These are phyloP conservation scores for Spinacia oleracea DNA, from an alignment of 179 eudicot genomes.

Conservation along the genomic window DNA sequence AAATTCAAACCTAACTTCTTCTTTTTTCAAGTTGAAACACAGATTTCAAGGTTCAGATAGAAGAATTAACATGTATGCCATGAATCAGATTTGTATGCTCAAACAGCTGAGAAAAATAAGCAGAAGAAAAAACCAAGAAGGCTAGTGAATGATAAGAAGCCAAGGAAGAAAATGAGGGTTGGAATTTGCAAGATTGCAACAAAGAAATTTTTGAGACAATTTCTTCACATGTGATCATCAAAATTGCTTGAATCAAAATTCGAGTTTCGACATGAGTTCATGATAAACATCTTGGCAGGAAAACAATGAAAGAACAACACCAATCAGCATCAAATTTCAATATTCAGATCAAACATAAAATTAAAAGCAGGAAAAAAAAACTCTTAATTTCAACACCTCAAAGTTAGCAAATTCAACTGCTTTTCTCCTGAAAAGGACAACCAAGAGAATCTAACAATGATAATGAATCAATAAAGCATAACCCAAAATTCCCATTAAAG, in stretches of 20 bases:
- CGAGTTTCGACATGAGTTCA: neutral
- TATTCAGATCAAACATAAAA: neutral
- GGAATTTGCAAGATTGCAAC: neutral
- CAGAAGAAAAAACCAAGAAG: neutral
- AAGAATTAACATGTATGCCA: neutral
- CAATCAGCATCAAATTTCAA: neutral
- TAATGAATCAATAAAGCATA: neutral
- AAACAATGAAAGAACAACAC: neutral
- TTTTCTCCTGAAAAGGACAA: slow-evolving; percentile 9
- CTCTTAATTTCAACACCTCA: slow-evolving; percentile 1
- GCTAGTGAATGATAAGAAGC: neutral
- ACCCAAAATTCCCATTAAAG: neutral
- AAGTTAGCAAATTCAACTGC: neutral
- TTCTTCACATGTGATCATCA: neutral
- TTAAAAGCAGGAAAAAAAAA: too few species aligned
- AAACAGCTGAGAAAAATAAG: neutral
- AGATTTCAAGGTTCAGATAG: neutral
- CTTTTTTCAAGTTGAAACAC: neutral
- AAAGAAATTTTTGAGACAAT: neutral
- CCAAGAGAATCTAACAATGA: neutral
- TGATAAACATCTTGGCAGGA: neutral
- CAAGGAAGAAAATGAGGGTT: neutral
- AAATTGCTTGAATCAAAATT: neutral
- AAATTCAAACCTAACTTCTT: neutral
- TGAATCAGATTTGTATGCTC: neutral